These are phyloP conservation scores for Periconia macrospinosa DNA, from an alignment of 2,329 filamentous ascomycete genomes.

Conservation along the genomic window DNA sequence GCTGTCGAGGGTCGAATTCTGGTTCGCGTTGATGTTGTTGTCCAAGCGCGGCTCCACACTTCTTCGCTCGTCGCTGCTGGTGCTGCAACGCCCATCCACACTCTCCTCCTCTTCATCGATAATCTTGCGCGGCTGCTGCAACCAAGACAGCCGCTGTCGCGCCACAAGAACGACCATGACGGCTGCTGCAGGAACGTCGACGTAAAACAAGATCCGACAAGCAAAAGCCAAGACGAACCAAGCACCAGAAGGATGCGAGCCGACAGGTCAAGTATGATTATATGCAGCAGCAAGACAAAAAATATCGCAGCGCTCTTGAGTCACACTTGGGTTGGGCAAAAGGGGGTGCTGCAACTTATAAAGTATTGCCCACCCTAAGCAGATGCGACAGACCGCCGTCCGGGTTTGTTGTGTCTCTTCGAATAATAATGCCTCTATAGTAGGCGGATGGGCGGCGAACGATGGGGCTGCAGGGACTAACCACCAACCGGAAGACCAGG, in stretches of 20 bases:
- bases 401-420: background rate
- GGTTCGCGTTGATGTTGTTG: background rate
- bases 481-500: background rate
- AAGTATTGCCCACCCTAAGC: no score
- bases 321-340: no score
- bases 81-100: no score
- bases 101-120: background rate
- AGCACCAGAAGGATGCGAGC: background rate
- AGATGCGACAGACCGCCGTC: no score
- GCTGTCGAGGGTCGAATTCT: background rate
- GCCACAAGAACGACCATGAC: background rate
- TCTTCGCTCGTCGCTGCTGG: background rate
- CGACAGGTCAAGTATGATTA: background rate
- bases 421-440: background rate
- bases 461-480: background rate
- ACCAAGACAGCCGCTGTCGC: background rate
- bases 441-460: background rate
- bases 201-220: background rate
- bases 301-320: no score
- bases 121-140: background rate
- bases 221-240: background rate
- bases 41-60: background rate
- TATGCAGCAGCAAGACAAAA: no score
- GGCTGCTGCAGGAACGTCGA: background rate
- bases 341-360: no score